phyloP scores from a whole-genome alignment of 805 yeast species.

The Candida jianshihensis region DNA sequence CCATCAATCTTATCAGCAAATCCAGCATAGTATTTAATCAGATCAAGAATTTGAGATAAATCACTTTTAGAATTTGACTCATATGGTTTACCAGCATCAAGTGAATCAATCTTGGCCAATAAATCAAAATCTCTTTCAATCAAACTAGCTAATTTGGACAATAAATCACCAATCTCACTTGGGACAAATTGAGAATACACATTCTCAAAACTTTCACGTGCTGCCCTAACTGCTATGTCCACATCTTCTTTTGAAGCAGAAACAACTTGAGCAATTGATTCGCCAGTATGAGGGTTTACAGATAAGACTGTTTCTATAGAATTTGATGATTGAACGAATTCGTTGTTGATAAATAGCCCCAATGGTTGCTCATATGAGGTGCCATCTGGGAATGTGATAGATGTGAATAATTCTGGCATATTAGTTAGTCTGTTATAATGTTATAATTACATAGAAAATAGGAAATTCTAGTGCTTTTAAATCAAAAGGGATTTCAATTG shows the following conservation, averaged over 20 bases:
- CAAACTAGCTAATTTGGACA: slow-evolving; percentile 60
- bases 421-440: neutral
- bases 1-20: slow-evolving; percentile 67
- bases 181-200: slow-evolving; percentile 68
- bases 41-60: slow-evolving; percentile 53
- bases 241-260: slow-evolving; percentile 15
- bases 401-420: neutral
- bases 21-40: slow-evolving; percentile 66
- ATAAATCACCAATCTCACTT: slow-evolving; percentile 41
- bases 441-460: no score
- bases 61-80: slow-evolving; percentile 62
- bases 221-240: slow-evolving; percentile 30
- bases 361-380: slow-evolving; percentile 66
- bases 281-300: slow-evolving; percentile 55
- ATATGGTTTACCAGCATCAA: slow-evolving; percentile 74
- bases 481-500: no score
- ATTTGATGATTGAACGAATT: slow-evolving; percentile 64
- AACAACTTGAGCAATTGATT: slow-evolving; percentile 38
- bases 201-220: slow-evolving; percentile 49
- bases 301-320: slow-evolving; percentile 45
- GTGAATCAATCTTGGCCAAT: slow-evolving; percentile 61
- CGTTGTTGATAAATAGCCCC: slow-evolving; percentile 85
- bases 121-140: slow-evolving; percentile 57
- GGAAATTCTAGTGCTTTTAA: no score
- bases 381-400: slow-evolving; percentile 60